Conservation (phyloP, 352 stramenopile genomes). For the Phytophthora boehmeriae region DNA sequence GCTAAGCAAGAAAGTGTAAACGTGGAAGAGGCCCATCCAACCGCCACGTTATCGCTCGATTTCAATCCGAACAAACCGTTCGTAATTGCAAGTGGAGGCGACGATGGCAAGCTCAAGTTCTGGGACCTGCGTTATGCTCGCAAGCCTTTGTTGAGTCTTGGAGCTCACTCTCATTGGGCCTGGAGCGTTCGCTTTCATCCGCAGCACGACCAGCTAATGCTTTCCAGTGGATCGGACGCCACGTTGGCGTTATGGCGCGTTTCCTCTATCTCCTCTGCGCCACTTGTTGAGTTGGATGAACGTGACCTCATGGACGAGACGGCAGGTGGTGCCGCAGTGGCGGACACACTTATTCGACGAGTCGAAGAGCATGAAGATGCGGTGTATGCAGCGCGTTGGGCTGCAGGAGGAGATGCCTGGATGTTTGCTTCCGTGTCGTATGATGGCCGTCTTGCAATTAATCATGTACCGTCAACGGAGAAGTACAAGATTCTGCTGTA, state of each 20-base stretch:
- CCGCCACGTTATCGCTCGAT: conserved; percentile 88
- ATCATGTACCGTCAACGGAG: conserved; percentile 97
- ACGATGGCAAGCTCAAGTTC: conserved; percentile 97
- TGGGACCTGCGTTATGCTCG: conserved; percentile 94
- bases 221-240: conserved; percentile 93
- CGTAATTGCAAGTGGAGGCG: conserved; percentile 89
- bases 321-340: conserved; percentile 58
- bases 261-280: conserved; percentile 96
- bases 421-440: conserved; percentile 95
- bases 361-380: conserved; percentile 96
- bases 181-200: conserved; percentile 95
- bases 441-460: conserved; percentile 94
- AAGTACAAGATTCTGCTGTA: conserved; percentile 99
- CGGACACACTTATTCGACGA: conserved; percentile 75
- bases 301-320: conserved; percentile 72
- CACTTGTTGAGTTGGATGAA: conserved; percentile 94
- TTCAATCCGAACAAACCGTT: conserved; percentile 99
- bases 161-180: conserved; percentile 95
- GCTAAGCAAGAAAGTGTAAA: conserved; percentile 43
- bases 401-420: conserved; percentile 93
- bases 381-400: conserved; percentile 94
- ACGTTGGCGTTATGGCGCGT: conserved; percentile 96
- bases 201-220: conserved; percentile 98
- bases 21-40: conserved; percentile 68
- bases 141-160: conserved; percentile 83